Percentiles rank a stretch among this genome's conserved stretches.
phyloP scores from a whole-genome alignment of 768 basidiomycete genomes.

The Sporobolomyces pararoseus region DNA sequence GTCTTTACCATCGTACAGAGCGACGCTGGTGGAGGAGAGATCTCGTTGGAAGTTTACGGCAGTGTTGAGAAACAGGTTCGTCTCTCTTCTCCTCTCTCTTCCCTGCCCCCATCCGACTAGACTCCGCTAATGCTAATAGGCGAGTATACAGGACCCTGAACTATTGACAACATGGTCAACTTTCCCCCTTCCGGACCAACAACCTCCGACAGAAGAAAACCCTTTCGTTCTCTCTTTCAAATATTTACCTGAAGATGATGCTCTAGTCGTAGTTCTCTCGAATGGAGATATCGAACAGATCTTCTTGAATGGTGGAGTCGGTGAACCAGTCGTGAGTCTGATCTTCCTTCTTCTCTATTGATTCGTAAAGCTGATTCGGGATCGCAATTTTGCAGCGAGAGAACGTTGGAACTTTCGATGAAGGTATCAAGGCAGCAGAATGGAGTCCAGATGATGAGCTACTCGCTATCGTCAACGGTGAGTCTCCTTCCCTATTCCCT shows the following conservation, averaged over 20 bases:
- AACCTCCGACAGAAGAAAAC: slow-evolving; percentile 46
- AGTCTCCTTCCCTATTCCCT: slow-evolving; percentile 19
- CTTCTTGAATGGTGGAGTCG: slow-evolving; percentile 45
- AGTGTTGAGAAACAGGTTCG: neutral
- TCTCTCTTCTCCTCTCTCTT: neutral
- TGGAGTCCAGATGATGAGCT: slow-evolving; percentile 92
- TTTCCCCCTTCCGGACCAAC: neutral
- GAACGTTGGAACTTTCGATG: slow-evolving; percentile 79
- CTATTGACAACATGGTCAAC: slow-evolving; percentile 21
- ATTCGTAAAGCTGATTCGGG: no score
- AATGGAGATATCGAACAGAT: slow-evolving; percentile 79
- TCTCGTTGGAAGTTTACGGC: slow-evolving; percentile 12
- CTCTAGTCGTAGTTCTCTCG: slow-evolving; percentile 63
- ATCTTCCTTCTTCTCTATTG: neutral
- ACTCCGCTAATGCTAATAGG: no score
- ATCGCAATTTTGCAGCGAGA: slow-evolving; percentile 56
- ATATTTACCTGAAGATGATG: slow-evolving; percentile 67
- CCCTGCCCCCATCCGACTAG: no score
- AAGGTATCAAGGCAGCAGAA: slow-evolving; percentile 71
- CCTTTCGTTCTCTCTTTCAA: slow-evolving; percentile 58
- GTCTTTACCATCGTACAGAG: neutral
- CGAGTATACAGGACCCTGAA: neutral
- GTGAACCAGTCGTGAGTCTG: slow-evolving; percentile 48
- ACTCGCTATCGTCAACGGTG: slow-evolving; percentile 76
- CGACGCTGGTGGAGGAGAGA: neutral